phyloP scores from a whole-genome alignment of 805 yeast species.

The Hagleromyces aurorensis region DNA sequence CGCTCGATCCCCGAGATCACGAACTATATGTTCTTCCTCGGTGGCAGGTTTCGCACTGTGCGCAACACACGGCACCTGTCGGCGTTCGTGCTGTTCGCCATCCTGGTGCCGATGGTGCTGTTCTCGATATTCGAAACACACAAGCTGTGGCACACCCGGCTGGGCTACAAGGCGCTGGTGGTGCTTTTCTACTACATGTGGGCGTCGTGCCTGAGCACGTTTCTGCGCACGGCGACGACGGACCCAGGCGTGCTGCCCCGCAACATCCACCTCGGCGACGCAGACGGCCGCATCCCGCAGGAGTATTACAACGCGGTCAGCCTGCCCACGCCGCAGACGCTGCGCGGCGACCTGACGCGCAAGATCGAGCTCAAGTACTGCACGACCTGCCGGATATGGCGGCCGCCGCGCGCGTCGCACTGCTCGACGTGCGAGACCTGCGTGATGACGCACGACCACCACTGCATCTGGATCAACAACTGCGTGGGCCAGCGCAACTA shows the following conservation, averaged over 20 bases:
- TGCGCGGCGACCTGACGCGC: conserved; percentile 7
- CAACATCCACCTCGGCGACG: conserved; percentile 48
- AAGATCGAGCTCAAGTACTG: conserved; percentile 56
- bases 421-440: conserved; percentile 66
- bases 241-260: conserved; percentile 71
- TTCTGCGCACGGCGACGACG: conserved; percentile 44
- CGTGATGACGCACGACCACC: conserved; percentile 57
- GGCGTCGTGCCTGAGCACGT: conserved; percentile 41
- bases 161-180: conserved; percentile 30
- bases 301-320: conserved; percentile 48
- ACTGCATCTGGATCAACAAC: conserved; percentile 61
- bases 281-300: conserved; percentile 38
- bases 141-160: conserved; percentile 16
- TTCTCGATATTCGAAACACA: conserved; percentile 43
- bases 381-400: conserved; percentile 59
- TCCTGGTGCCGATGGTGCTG: conserved; percentile 43
- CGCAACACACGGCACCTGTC: conserved; percentile 35
- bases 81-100: conserved; percentile 29
- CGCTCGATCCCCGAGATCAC: conserved; percentile 19
- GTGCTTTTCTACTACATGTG: conserved; percentile 53
- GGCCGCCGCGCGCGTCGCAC: conserved; percentile 71
- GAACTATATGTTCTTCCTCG: conserved; percentile 46
- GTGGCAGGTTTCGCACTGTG: conserved; percentile 52
- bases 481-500: conserved; percentile 74
- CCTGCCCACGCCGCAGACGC: conserved; percentile 36